Evolutionary conservation across 345 rosid genomes (phyloP).

Genomic region (Capsella bursapastoris): DNA sequence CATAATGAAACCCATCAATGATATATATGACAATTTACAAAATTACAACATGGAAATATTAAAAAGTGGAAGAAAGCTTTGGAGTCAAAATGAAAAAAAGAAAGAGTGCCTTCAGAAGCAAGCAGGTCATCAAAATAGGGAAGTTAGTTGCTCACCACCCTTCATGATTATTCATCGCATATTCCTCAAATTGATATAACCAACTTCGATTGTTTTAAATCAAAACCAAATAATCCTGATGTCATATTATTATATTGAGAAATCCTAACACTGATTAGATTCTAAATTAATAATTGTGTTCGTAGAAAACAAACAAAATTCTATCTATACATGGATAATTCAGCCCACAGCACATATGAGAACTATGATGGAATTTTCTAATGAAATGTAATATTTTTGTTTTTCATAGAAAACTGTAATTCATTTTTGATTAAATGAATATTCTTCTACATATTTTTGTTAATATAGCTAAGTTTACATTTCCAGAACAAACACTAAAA

Average conservation of each 20-base stretch:
- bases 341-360: conserved; percentile 2
- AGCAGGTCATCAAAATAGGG: conserved; percentile 25
- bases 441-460: neutral
- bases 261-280: conserved; percentile 6
- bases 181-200: conserved; percentile 24
- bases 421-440: neutral
- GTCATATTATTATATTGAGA: neutral
- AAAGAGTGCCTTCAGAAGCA: conserved; percentile 29
- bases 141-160: conserved; percentile 35
- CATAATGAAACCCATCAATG: neutral
- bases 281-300: neutral
- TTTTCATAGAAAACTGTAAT: too few species aligned
- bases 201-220: neutral
- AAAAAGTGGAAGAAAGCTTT: neutral
- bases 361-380: neutral
- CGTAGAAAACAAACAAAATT: neutral
- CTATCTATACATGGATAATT: conserved; percentile 4
- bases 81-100: conserved; percentile 10
- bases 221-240: neutral
- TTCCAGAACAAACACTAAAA: neutral
- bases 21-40: conserved; percentile 7
- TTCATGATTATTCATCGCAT: conserved; percentile 33
- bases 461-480: neutral
- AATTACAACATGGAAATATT: conserved; percentile 24
- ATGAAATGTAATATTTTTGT: neutral